Conservation (phyloP, 805 yeast species). For the Ogataea nitratoaversa region DNA sequence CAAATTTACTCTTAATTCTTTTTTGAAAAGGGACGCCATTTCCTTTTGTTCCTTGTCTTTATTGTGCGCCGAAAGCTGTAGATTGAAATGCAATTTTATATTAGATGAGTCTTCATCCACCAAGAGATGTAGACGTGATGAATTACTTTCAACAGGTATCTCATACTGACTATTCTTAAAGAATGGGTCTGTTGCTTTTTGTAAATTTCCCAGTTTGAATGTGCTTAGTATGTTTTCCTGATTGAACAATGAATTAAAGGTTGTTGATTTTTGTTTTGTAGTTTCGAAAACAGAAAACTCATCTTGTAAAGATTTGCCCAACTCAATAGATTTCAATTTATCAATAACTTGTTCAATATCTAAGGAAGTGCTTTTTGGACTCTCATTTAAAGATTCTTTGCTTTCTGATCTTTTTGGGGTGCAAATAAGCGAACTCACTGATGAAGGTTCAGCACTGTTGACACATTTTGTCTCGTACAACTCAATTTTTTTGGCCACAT, state of each 20-base stretch:
- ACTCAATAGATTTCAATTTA: constrained; percentile 6
- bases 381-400: not conserved
- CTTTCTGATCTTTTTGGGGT: constrained; percentile 1
- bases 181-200: constrained; percentile 20
- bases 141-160: not conserved
- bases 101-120: constrained; percentile 25
- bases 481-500: constrained; percentile 15
- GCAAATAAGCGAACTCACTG: not conserved
- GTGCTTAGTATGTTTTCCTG: constrained; percentile 1
- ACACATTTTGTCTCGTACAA: constrained; percentile 23
- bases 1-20: constrained; percentile 1
- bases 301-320: not conserved
- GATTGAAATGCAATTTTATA: constrained; percentile 20
- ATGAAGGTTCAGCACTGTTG: constrained; percentile 1
- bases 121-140: constrained; percentile 11
- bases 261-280: not conserved
- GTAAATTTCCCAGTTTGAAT: constrained; percentile 19
- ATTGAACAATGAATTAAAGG: not conserved
- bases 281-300: not conserved
- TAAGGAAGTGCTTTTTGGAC: not conserved
- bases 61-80: constrained; percentile 8
- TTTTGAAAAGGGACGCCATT: constrained; percentile 5
- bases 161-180: constrained; percentile 3
- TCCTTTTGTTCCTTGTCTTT: not conserved
- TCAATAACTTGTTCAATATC: constrained; percentile 11